These are phyloP conservation scores for Spizellomyces sp. DNA, from an alignment of 192 early-diverging fungal genomes.

Conservation along the genomic window DNA sequence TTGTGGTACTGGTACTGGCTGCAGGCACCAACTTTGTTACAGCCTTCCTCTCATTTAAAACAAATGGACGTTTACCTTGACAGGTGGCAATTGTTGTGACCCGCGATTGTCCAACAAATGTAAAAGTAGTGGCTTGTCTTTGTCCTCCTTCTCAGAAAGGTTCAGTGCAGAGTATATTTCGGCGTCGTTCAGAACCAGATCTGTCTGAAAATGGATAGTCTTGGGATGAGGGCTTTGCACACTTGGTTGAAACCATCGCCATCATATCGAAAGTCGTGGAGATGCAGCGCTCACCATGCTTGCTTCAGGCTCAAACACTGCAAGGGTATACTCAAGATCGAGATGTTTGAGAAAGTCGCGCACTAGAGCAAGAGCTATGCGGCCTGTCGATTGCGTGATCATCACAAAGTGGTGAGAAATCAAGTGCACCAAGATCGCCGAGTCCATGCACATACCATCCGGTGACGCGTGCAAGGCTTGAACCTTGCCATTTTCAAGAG, in stretches of 20 bases:
- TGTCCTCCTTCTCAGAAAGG: background rate
- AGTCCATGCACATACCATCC: background rate
- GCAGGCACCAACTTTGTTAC: background rate
- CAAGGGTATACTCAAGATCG: slow-evolving; percentile 28
- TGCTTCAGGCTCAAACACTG: slow-evolving; percentile 32
- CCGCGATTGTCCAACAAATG: background rate
- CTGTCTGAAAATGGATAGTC: background rate
- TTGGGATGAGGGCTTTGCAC: background rate
- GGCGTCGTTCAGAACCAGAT: too few species aligned
- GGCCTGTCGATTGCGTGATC: slow-evolving; percentile 5
- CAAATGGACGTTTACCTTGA: background rate
- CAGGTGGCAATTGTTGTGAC: too few species aligned
- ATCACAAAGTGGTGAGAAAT: too few species aligned
- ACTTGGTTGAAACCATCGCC: background rate
- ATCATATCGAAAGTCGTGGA: background rate
- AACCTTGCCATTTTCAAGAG: slow-evolving; percentile 17
- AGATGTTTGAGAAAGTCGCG: slow-evolving; percentile 29
- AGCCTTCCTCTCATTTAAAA: background rate
- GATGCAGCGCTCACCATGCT: background rate
- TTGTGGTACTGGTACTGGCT: background rate
- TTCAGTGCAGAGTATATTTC: too few species aligned
- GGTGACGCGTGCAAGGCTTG: slow-evolving; percentile 2
- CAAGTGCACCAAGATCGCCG: too few species aligned
- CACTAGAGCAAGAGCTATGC: slow-evolving; percentile 18
- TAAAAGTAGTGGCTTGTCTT: background rate